Evolutionary conservation across 805 yeast species (phyloP).

Genomic region (Yarrowia keelungensis): DNA sequence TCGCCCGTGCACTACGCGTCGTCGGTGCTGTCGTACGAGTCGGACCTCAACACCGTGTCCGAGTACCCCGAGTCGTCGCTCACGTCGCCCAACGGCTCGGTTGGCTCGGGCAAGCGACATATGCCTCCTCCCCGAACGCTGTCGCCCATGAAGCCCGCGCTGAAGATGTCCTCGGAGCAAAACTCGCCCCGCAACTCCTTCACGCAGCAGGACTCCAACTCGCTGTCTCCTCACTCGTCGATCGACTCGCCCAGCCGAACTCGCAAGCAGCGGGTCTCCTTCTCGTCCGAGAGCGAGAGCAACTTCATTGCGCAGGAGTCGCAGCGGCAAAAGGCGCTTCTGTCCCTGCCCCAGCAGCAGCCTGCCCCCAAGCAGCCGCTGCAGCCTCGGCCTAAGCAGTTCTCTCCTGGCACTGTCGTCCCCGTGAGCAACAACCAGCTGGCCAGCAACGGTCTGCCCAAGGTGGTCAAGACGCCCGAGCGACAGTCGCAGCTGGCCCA

Average conservation of each 20-base stretch:
- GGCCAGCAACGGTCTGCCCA: slow-evolving; percentile 31
- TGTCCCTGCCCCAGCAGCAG: slow-evolving; percentile 17
- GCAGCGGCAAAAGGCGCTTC: slow-evolving; percentile 31
- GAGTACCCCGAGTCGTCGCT: slow-evolving; percentile 41
- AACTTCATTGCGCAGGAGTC: slow-evolving; percentile 33
- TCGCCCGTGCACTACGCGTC: slow-evolving; percentile 41
- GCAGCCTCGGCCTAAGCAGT: slow-evolving; percentile 38
- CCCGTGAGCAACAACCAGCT: slow-evolving; percentile 36
- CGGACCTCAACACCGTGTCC: slow-evolving; percentile 45
- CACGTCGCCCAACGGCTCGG: slow-evolving; percentile 33
- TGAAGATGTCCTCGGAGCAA: slow-evolving; percentile 42
- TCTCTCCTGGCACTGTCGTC: slow-evolving; percentile 24
- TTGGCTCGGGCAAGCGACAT: slow-evolving; percentile 40
- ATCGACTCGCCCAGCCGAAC: slow-evolving; percentile 38
- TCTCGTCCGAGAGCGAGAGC: slow-evolving; percentile 19
- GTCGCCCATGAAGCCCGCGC: slow-evolving; percentile 50
- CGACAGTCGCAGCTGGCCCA: slow-evolving; percentile 33
- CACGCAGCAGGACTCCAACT: slow-evolving; percentile 33
- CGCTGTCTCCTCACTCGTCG: slow-evolving; percentile 19
- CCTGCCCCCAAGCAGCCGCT: slow-evolving; percentile 11
- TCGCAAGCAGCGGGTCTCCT: slow-evolving; percentile 29
- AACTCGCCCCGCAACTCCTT: slow-evolving; percentile 40
- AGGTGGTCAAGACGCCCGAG: slow-evolving; percentile 31
- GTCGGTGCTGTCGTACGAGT: slow-evolving; percentile 44
- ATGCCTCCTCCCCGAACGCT: slow-evolving; percentile 44